These are phyloP conservation scores for Elongisporangium undulatum DNA, from an alignment of 352 stramenopile species.

Conservation along the genomic window DNA sequence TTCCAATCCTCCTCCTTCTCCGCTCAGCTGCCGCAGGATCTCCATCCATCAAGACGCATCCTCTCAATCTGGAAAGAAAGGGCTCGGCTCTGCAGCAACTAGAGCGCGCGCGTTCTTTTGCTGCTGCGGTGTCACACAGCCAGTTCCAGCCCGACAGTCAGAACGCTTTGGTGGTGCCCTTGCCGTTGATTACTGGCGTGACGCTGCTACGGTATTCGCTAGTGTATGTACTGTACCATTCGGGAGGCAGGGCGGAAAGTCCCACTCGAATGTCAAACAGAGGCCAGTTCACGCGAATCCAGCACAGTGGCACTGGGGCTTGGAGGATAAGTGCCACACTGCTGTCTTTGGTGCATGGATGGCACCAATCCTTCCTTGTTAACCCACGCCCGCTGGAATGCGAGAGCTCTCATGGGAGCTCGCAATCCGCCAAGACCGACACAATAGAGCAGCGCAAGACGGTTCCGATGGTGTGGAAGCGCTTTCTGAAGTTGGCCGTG, in stretches of 20 bases:
- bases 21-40: neutral
- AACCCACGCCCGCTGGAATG: too few relatives aligned
- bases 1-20: neutral
- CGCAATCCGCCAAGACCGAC: too few relatives aligned
- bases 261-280: neutral
- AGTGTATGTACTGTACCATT: neutral
- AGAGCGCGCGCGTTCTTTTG: too few relatives aligned
- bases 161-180: too few relatives aligned
- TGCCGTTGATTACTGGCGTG: neutral
- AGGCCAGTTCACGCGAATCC: too few relatives aligned
- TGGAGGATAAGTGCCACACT: neutral
- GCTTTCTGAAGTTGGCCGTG: neutral
- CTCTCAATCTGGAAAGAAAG: neutral
- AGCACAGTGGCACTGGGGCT: neutral
- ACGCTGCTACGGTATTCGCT: neutral
- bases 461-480: neutral
- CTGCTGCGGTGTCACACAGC: neutral
- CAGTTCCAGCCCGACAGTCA: neutral
- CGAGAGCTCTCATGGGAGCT: too few relatives aligned
- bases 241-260: neutral
- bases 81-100: too few relatives aligned
- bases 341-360: too few relatives aligned
- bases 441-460: neutral
- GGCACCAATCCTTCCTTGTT: too few relatives aligned
- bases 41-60: neutral